Percentiles rank a stretch among this genome's conserved stretches.
phyloP scores from a whole-genome alignment of 2,329 filamentous ascomycete genomes.

The Fusarium sp. region DNA sequence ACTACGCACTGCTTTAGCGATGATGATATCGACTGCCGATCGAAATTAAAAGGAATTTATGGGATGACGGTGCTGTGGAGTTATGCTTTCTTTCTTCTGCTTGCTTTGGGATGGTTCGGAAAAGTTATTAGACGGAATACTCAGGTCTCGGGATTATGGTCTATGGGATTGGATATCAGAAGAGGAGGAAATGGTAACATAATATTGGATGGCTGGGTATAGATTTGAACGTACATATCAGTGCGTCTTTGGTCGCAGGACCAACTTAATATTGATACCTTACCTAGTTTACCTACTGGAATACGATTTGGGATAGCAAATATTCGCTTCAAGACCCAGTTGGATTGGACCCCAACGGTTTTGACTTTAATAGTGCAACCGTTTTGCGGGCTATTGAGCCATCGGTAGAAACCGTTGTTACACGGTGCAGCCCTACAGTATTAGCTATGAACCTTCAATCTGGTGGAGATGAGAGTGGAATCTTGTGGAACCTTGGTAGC shows the following conservation, averaged over 20 bases:
- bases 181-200: slow-evolving; percentile 42
- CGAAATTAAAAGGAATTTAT: slow-evolving; percentile 38
- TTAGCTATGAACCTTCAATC: slow-evolving; percentile 26
- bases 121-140: slow-evolving; percentile 46
- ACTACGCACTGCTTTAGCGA: slow-evolving; percentile 41
- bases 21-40: slow-evolving; percentile 44
- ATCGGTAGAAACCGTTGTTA: slow-evolving; percentile 17
- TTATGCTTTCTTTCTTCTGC: slow-evolving; percentile 43
- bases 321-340: slow-evolving; percentile 6
- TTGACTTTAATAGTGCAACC: slow-evolving; percentile 14
- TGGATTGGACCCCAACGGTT: not conserved
- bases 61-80: slow-evolving; percentile 40
- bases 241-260: slow-evolving; percentile 39
- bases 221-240: slow-evolving; percentile 44
- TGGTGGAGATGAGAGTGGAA: slow-evolving; percentile 42
- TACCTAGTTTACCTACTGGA: slow-evolving; percentile 7
- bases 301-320: slow-evolving; percentile 19
- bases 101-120: slow-evolving; percentile 41
- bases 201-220: slow-evolving; percentile 27
- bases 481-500: slow-evolving; percentile 36
- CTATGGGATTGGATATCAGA: slow-evolving; percentile 35
- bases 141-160: slow-evolving; percentile 37
- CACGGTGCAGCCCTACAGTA: slow-evolving; percentile 43
- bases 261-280: slow-evolving; percentile 40
- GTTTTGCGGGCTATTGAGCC: slow-evolving; percentile 17